Evolutionary conservation across 2,329 filamentous ascomycete genomes (phyloP).

Genomic region (Aureobasidium sp.): DNA sequence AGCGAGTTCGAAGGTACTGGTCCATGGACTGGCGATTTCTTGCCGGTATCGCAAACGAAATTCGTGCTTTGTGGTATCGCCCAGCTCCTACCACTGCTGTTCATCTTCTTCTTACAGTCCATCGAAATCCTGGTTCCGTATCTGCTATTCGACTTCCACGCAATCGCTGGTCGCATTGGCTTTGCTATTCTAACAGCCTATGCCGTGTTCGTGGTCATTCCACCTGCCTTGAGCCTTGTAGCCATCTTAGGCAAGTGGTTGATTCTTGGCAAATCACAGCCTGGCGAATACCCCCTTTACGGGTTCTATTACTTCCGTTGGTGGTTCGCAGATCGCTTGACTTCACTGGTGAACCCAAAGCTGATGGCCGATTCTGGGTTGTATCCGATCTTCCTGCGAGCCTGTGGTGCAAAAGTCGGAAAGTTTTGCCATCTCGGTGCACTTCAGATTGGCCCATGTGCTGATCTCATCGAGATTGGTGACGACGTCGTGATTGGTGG

Average conservation of each 20-base stretch:
- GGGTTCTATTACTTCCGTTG: neutral
- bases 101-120: slow-evolving; percentile 2
- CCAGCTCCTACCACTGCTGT: neutral
- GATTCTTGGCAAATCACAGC: neutral
- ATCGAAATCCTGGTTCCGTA: neutral
- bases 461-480: neutral
- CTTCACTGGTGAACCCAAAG: neutral
- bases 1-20: neutral
- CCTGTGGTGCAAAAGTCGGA: neutral
- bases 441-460: neutral
- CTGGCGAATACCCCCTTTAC: neutral
- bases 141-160: slow-evolving; percentile 1
- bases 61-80: neutral
- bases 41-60: neutral
- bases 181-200: neutral
- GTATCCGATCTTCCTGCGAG: neutral
- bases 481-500: slow-evolving; percentile 1
- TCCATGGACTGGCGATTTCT: neutral
- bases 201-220: neutral
- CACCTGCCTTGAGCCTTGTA: neutral
- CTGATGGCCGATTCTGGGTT: neutral
- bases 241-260: neutral
- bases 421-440: neutral
- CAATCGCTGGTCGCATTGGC: neutral
- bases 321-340: neutral